Base-by-base conservation (phyloP, 768 basidiomycete species). In the Psilocybe cubensis region DNA sequence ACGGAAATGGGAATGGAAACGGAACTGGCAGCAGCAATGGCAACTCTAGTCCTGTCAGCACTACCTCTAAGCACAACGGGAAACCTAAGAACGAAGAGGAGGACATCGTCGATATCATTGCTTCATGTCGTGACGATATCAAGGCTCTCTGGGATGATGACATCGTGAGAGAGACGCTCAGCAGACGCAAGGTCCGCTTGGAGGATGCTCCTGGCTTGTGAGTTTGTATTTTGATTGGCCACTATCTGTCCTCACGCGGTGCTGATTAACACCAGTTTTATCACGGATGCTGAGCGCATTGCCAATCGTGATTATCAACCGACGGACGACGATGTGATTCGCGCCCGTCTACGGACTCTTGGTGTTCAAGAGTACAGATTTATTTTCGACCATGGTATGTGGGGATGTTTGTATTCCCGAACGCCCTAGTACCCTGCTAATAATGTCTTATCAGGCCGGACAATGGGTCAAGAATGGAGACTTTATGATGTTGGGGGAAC, bases 401-500 rank as follows among this genome's bases (percentile, higher is more conserved):
- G 4, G 41, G 41, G 27, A 40, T 33, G 3, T 35, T 42, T 23
- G 41, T 42, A 20, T 27, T 17, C 42, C 27, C 20, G 17, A n/a
- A 33, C 46, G 33, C 42, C 29, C 18, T 35, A 23, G 20, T 33
- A 8, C 41, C 4, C 40, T 33, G 17, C 23, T 35, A 20, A 27
- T 31, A 17, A 29, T 55, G 12, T 52, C 27, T 31, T 43, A 29
- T 53, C 51, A 87, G 87, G 83, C 25, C 72, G 76, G 56, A 82
- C 83, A 10, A 77, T 80, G 56, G 88, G 86, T 1, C 84, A 79
- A 56, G 90, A 92, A 68, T 92, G 91, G 91, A 71, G 86, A 43
- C 77, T 94, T 62, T 94, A 89, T 66, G 91, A 94, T 66, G 89
- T 93, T 25, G 91, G 91, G 29, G 91, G 90, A 18, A 86, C 86